These are phyloP conservation scores for Anaeromyces robustus DNA, from an alignment of 192 early-diverging fungal genomes.

Conservation along the genomic window DNA sequence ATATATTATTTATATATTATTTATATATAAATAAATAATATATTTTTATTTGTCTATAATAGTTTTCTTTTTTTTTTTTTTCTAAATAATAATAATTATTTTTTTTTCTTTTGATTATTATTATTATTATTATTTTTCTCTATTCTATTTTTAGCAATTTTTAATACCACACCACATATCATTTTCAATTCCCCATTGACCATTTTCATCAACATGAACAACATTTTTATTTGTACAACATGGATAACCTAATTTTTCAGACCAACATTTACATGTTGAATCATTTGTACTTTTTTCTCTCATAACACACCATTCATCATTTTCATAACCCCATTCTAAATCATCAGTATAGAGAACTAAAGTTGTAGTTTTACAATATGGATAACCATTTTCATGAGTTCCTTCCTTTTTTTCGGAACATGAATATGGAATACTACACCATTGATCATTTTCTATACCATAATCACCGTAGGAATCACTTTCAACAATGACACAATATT, in stretches of 20 bases:
- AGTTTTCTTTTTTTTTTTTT: too few relatives aligned
- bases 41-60: too few relatives aligned
- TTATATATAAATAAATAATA: too few relatives aligned
- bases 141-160: not conserved
- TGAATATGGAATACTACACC: not conserved
- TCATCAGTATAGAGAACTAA: not conserved
- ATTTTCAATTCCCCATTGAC: not conserved
- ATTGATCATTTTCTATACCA: not conserved
- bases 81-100: too few relatives aligned
- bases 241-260: not conserved
- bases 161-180: not conserved
- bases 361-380: not conserved
- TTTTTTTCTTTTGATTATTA: too few relatives aligned
- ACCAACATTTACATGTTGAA: not conserved
- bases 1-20: too few relatives aligned
- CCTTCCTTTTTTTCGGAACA: not conserved
- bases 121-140: too few relatives aligned
- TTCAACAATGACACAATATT: not conserved
- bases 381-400: not conserved
- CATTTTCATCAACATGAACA: not conserved
- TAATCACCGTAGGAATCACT: not conserved
- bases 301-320: not conserved
- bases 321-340: not conserved
- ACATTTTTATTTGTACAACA: not conserved
- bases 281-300: not conserved